Evolutionary conservation across 768 basidiomycete species (phyloP).

Genomic region (Coprinopsis sp.): DNA sequence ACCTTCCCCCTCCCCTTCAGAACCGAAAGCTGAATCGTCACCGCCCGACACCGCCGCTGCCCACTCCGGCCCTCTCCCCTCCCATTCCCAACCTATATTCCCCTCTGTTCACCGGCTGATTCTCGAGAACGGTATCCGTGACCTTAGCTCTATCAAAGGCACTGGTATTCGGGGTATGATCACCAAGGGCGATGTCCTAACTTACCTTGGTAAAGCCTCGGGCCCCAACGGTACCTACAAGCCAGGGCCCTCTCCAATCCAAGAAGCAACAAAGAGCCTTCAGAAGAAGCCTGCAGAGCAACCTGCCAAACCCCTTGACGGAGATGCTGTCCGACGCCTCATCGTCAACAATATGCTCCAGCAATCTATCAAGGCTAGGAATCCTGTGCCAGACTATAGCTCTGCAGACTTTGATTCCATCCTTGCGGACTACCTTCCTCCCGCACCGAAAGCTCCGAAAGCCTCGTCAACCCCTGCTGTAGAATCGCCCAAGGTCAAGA

Average conservation of each 20-base stretch:
- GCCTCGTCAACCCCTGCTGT: slow-evolving; percentile 12
- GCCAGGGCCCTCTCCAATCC: slow-evolving; percentile 31
- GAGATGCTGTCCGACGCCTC: slow-evolving; percentile 55
- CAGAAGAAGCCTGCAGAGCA: slow-evolving; percentile 29
- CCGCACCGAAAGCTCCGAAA: slow-evolving; percentile 20
- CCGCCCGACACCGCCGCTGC: slow-evolving; percentile 27
- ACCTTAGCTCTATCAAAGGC: slow-evolving; percentile 69
- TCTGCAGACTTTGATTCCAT: slow-evolving; percentile 67
- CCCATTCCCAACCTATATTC: slow-evolving; percentile 71
- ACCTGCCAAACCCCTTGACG: slow-evolving; percentile 51
- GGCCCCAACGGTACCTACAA: slow-evolving; percentile 74
- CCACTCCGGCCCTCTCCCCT: slow-evolving; percentile 31
- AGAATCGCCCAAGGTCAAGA: slow-evolving; percentile 22
- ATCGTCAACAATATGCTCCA: slow-evolving; percentile 61
- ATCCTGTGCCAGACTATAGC: slow-evolving; percentile 39
- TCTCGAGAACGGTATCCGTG: slow-evolving; percentile 53
- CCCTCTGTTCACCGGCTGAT: slow-evolving; percentile 87
- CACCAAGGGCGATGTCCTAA: slow-evolving; percentile 92
- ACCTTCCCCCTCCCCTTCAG: slow-evolving; percentile 27
- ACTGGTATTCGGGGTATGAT: slow-evolving; percentile 91
- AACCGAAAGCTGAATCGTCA: slow-evolving; percentile 20
- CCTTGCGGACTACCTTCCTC: slow-evolving; percentile 66
- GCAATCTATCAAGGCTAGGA: slow-evolving; percentile 46
- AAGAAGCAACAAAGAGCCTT: slow-evolving; percentile 27
- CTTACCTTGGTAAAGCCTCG: slow-evolving; percentile 80